Conservation (phyloP, 1,284 basidiomycete species). For the Heterobasidion annosum region DNA sequence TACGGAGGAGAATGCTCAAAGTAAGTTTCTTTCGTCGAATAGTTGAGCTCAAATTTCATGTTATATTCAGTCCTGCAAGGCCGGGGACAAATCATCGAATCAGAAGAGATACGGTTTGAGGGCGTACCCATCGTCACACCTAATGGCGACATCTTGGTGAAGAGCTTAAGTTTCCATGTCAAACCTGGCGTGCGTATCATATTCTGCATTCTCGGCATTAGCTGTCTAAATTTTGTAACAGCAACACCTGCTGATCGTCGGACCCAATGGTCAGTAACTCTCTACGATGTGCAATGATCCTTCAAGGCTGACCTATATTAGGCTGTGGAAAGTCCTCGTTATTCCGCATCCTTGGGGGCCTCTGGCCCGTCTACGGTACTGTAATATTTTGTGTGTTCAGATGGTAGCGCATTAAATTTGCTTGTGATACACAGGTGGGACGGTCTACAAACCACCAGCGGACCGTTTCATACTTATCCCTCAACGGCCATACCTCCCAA, state of each 20-base stretch:
- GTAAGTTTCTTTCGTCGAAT: conserved; percentile 34
- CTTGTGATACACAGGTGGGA: conserved; percentile 44
- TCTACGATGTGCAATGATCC: background rate
- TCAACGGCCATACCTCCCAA: conserved; percentile 89
- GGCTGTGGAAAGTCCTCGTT: conserved; percentile 86
- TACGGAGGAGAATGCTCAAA: conserved; percentile 72
- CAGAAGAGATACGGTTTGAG: conserved; percentile 87
- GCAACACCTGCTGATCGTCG: conserved; percentile 88
- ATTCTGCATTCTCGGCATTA: background rate
- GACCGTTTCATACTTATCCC: conserved; percentile 93
- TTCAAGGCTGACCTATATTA: conserved; percentile 13
- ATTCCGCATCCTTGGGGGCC: conserved; percentile 91
- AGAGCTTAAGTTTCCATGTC: conserved; percentile 81
- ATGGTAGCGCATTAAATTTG: background rate
- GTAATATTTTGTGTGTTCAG: conserved; percentile 7
- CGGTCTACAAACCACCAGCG: conserved; percentile 88
- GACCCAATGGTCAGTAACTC: conserved; percentile 67
- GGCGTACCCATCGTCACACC: conserved; percentile 94
- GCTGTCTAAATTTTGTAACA: conserved; percentile 17
- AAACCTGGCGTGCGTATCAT: conserved; percentile 69
- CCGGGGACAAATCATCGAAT: conserved; percentile 74
- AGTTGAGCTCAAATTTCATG: background rate
- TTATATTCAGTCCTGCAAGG: conserved; percentile 59
- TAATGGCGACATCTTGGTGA: conserved; percentile 89
- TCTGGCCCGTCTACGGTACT: conserved; percentile 91